Base-by-base conservation (phyloP, 2,329 filamentous ascomycete species). In the Cercospora sp. region DNA sequence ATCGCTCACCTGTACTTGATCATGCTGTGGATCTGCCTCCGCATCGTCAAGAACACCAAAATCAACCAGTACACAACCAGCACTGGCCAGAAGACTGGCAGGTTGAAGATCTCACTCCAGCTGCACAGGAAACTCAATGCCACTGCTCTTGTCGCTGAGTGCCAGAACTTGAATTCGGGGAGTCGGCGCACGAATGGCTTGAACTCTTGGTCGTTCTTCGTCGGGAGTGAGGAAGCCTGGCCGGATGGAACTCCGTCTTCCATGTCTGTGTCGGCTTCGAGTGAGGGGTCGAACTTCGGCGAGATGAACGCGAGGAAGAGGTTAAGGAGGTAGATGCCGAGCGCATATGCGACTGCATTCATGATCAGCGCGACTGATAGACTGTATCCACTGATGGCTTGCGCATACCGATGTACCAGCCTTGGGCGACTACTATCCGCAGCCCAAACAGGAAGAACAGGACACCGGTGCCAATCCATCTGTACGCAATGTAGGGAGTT, bases 131-230 rank as follows among this genome's bases (percentile, higher is more conserved):
- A 97, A 42, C 87, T 89, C 77, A 98, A 92, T 72, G 85, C 79
- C 75, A 98, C 87, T 65, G 94, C 94, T 77, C 93, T 89, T 66
- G 94, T 98, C 64, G 94, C 93, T 76, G 92, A 91, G 83, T 97
- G 93, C 95, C 95, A 99, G 86, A 99, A 99, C 87, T 99, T 99
- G 87, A 99, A 99, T 83, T 99, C 95, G 65, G 95, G 95, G 26
- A 99, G 88, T 69, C 95, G 88, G 77, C 95, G 89, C 79, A 99
- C 97, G 78, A 99, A 99, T 3, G 95, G 95, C 72, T 93, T 89
- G 85, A 99, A 99, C 83, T 99, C 95, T 78, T 99, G 94, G 78
- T 98, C 94, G 75, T 93, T 90, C 84, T 97, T 97, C 67, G 93
- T 98, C 26, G 95, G 95, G 53, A 99, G 88, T 20, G 88, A 88